Evolutionary conservation across 179 eudicot genomes (phyloP).

Genomic region (Beta corolliflora): DNA sequence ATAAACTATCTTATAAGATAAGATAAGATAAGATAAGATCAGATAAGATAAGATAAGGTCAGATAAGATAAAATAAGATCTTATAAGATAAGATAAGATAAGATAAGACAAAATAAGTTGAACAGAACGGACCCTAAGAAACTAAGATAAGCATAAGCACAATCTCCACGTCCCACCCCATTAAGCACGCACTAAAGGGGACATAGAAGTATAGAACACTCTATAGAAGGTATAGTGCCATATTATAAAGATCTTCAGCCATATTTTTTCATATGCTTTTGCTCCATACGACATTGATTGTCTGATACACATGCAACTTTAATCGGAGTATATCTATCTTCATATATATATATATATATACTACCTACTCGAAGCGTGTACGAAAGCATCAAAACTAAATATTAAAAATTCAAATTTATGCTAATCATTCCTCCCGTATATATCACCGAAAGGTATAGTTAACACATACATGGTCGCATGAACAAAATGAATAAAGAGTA

Average conservation of each 20-base stretch:
- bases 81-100: too few relatives aligned
- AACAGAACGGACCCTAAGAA: not conserved
- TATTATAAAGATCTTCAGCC: not conserved
- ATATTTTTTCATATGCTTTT: not conserved
- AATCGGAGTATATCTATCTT: not conserved
- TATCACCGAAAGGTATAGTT: constrained; percentile 12
- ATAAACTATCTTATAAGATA: too few relatives aligned
- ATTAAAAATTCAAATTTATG: not conserved
- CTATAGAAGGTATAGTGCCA: not conserved
- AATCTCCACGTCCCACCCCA: not conserved
- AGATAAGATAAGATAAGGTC: too few relatives aligned
- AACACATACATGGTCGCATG: constrained; percentile 22
- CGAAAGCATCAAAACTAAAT: not conserved
- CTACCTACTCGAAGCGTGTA: not conserved
- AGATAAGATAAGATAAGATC: too few relatives aligned
- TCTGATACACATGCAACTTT: not conserved
- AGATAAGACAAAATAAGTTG: too few relatives aligned
- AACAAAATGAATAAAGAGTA: not conserved
- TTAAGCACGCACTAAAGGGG: not conserved
- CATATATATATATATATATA: not conserved
- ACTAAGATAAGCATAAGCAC: not conserved
- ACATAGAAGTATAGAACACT: not conserved
- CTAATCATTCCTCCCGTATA: not conserved
- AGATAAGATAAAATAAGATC: too few relatives aligned
- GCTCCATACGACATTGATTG: constrained; percentile 2